Conservation (phyloP, 495 filamentous ascomycete genomes). For the Penicillium tannophilum region DNA sequence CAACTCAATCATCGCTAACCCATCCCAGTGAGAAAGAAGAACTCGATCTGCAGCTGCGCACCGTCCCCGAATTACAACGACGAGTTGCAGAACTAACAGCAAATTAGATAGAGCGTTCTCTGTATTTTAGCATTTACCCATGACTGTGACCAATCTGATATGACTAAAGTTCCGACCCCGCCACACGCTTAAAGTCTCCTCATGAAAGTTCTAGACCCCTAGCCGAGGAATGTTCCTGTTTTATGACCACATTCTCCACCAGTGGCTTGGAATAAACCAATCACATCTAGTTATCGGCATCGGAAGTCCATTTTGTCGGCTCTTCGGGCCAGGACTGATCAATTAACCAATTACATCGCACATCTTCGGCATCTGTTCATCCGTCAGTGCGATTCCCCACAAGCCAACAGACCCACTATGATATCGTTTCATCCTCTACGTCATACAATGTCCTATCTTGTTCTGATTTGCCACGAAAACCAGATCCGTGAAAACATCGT, state of each 20-base stretch:
- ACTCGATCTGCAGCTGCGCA: conserved; percentile 77
- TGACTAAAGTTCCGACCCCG: neutral
- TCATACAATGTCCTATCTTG: conserved; percentile 22
- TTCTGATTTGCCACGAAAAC: conserved; percentile 22
- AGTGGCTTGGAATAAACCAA: conserved; percentile 3
- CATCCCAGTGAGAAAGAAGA: conserved; percentile 84
- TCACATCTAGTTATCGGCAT: conserved; percentile 6
- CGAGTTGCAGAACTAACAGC: conserved; percentile 73
- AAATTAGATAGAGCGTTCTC: neutral
- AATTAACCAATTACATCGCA: conserved; percentile 6
- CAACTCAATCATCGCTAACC: conserved; percentile 11
- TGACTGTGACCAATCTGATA: no score
- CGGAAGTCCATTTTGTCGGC: conserved; percentile 14
- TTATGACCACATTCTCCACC: conserved; percentile 17
- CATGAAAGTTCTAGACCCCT: no score
- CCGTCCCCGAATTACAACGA: conserved; percentile 84
- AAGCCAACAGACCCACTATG: conserved; percentile 19
- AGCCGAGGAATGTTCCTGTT: conserved; percentile 2
- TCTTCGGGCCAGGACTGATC: conserved; percentile 6
- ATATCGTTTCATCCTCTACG: conserved; percentile 19
- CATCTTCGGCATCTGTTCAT: conserved; percentile 13
- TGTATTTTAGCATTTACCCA: neutral
- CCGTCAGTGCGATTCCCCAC: conserved; percentile 8
- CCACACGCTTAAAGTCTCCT: no score
- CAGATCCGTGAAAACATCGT: neutral